Evolutionary conservation across 2,329 filamentous ascomycete genomes (phyloP).

Genomic region (Claviceps sp.): DNA sequence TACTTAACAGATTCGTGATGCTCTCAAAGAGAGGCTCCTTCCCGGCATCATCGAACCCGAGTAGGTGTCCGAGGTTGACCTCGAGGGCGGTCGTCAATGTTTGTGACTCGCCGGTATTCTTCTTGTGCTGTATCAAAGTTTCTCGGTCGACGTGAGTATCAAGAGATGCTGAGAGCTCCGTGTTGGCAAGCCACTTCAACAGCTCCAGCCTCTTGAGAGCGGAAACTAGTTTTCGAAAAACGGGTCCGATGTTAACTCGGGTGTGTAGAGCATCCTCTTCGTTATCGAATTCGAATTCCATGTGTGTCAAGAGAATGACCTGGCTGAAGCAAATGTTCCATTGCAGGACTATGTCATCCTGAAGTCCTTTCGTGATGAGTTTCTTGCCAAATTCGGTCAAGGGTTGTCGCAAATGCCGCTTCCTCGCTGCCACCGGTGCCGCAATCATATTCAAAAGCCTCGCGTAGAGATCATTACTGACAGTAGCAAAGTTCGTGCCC

Average conservation of each 20-base stretch:
- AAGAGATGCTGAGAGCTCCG: conserved; percentile 38
- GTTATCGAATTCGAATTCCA: conserved; percentile 70
- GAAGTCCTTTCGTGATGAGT: conserved; percentile 59
- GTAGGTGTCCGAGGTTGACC: conserved; percentile 46
- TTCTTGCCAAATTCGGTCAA: conserved; percentile 66
- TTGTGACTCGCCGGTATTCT: conserved; percentile 30
- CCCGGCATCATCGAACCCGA: conserved; percentile 41
- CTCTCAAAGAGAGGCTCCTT: conserved; percentile 40
- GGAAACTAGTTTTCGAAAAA: conserved; percentile 57
- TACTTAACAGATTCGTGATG: conserved; percentile 53
- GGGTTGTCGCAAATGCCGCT: conserved; percentile 33
- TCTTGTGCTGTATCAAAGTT: conserved; percentile 24
- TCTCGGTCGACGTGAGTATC: conserved; percentile 21
- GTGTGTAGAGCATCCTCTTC: conserved; percentile 51
- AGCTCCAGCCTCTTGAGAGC: conserved; percentile 62
- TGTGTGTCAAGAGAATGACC: conserved; percentile 69
- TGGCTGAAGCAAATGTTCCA: conserved; percentile 69
- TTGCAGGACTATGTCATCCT: conserved; percentile 63
- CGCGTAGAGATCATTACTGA: conserved; percentile 40
- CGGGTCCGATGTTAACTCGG: conserved; percentile 49
- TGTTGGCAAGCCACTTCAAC: conserved; percentile 53
- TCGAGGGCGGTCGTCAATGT: conserved; percentile 48
- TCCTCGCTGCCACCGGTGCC: conserved; percentile 30
- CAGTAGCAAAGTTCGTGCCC: conserved; percentile 49
- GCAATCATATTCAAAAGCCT: conserved; percentile 34